phyloP scores from a whole-genome alignment of 345 rosid species.

The Euphorbia peplus region DNA sequence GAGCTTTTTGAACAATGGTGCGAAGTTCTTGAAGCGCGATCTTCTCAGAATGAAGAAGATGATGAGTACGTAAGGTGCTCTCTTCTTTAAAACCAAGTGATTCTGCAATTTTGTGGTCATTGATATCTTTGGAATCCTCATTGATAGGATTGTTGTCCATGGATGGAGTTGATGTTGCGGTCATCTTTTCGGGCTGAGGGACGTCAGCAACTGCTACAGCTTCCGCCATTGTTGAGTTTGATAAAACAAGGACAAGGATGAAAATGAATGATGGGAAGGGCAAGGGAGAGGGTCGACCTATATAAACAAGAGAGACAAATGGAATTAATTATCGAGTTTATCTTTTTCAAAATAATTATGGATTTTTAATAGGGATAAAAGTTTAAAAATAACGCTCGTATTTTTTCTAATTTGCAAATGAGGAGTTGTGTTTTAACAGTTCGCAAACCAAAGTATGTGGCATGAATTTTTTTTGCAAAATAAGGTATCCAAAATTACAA shows the following conservation, averaged over 20 bases:
- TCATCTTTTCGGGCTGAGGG: too few relatives aligned
- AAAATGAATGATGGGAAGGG: background rate
- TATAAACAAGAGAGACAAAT: background rate
- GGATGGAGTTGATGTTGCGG: conserved; percentile 3
- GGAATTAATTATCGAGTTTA: background rate
- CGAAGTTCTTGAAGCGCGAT: conserved; percentile 30
- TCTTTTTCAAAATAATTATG: too few relatives aligned
- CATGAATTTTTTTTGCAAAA: too few relatives aligned
- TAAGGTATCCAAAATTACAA: too few relatives aligned
- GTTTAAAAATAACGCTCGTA: too few relatives aligned
- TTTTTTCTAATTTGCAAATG: too few relatives aligned
- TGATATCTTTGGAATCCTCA: conserved; percentile 9
- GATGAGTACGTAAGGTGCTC: conserved; percentile 26
- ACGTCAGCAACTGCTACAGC: conserved; percentile 18
- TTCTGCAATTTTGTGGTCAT: conserved; percentile 15
- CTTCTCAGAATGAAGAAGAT: conserved; percentile 30
- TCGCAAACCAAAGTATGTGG: too few relatives aligned
- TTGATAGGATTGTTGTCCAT: conserved; percentile 12
- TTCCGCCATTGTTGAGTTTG: conserved; percentile 15
- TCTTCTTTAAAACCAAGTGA: conserved; percentile 27
- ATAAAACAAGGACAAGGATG: background rate
- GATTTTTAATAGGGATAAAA: too few relatives aligned
- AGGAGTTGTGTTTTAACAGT: too few relatives aligned
- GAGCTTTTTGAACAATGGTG: conserved; percentile 30
- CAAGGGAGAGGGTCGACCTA: background rate